phyloP scores from a whole-genome alignment of 1,139 yeast genomes.

The Debaryomyces coudertii region DNA sequence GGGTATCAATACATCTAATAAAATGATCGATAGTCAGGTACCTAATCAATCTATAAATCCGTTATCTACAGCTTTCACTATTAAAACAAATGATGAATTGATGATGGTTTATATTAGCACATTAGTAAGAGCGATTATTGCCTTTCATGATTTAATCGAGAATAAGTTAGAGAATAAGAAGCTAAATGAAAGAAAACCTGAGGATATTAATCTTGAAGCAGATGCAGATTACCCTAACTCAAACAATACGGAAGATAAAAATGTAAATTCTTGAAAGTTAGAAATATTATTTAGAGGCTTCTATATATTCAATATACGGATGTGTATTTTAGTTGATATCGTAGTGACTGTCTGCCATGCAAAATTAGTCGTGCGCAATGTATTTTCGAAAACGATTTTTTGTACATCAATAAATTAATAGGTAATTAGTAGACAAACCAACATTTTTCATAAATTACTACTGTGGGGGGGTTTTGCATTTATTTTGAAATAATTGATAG shows the following conservation, averaged over 20 bases:
- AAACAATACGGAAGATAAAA: conserved; percentile 11
- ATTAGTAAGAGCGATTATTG: conserved; percentile 89
- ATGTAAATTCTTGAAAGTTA: conserved; percentile 11
- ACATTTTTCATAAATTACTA: not conserved
- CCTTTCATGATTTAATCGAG: conserved; percentile 95
- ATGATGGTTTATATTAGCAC: conserved; percentile 92
- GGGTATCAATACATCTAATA: conserved; percentile 12
- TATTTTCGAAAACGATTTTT: not conserved
- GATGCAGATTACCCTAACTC: not conserved
- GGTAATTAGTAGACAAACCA: not conserved
- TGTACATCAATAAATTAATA: not conserved
- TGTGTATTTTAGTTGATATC: not conserved
- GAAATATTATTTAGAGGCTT: conserved; percentile 1
- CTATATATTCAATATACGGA: conserved; percentile 1
- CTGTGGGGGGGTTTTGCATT: not conserved
- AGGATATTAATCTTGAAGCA: conserved; percentile 11
- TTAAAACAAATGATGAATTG: conserved; percentile 92
- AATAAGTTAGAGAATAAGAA: conserved; percentile 86
- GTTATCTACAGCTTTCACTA: conserved; percentile 78
- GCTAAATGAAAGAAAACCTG: conserved; percentile 40
- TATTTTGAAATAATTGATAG: not conserved
- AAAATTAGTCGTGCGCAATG: not conserved
- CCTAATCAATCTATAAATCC: conserved; percentile 37
- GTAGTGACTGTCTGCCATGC: not conserved
- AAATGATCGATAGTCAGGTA: conserved; percentile 15